phyloP scores from a whole-genome alignment of 805 yeast species.

The Kazachstania psychrophila region DNA sequence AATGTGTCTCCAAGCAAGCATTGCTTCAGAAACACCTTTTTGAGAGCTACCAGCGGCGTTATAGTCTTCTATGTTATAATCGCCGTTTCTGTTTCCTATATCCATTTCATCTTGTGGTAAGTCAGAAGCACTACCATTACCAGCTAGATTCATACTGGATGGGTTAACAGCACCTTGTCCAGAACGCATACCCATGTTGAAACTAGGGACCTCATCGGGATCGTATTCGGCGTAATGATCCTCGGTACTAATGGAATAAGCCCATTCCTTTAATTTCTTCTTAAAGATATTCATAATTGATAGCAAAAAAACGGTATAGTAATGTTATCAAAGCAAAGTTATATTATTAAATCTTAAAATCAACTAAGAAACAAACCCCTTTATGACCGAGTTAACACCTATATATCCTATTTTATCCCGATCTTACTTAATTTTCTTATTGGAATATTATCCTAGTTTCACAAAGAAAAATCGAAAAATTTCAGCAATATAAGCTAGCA shows the following conservation, averaged over 20 bases:
- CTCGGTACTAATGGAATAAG: slow-evolving; percentile 54
- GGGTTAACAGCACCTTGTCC: slow-evolving; percentile 10
- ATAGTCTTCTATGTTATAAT: slow-evolving; percentile 30
- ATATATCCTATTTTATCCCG: no score
- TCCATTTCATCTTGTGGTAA: slow-evolving; percentile 13
- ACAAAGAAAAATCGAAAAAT: no score
- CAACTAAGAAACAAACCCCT: no score
- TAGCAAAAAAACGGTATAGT: no score
- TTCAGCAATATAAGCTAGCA: no score
- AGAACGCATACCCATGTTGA: slow-evolving; percentile 22
- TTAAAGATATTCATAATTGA: slow-evolving; percentile 31
- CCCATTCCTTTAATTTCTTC: slow-evolving; percentile 46
- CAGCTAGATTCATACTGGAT: slow-evolving; percentile 14
- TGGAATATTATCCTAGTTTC: no score
- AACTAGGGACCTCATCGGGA: slow-evolving; percentile 32
- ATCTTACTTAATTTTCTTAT: no score
- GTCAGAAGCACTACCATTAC: slow-evolving; percentile 8
- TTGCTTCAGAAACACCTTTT: slow-evolving; percentile 66
- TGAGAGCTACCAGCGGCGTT: slow-evolving; percentile 11
- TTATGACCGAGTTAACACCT: no score
- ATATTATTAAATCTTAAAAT: no score
- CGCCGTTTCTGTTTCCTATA: slow-evolving; percentile 9
- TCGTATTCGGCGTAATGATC: slow-evolving; percentile 66
- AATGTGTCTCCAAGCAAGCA: slow-evolving; percentile 82
- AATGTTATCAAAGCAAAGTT: no score